phyloP scores from a whole-genome alignment of 78 protist species.

The Capsaspora owczarzaki region DNA sequence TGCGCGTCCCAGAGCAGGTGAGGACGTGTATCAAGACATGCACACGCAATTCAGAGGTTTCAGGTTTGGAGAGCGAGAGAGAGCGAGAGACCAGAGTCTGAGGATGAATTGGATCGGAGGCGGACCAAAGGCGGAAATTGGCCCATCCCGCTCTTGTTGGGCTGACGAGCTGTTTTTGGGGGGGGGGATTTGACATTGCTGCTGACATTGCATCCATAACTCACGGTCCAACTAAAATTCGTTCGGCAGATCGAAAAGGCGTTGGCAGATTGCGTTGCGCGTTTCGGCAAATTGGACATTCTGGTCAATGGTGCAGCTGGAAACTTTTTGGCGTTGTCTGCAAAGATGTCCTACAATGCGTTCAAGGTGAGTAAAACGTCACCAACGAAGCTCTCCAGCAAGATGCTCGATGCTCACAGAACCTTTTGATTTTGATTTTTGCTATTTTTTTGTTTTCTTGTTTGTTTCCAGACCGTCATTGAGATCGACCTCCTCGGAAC shows the following conservation, averaged over 20 bases:
- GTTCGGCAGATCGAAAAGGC: neutral
- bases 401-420: too few relatives aligned
- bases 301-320: slow-evolving; percentile 37
- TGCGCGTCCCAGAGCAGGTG: neutral
- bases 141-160: too few relatives aligned
- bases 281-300: neutral
- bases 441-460: too few relatives aligned
- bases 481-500: slow-evolving; percentile 35
- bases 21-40: too few relatives aligned
- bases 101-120: too few relatives aligned
- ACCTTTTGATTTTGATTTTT: too few relatives aligned
- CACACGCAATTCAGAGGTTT: too few relatives aligned
- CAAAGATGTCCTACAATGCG: slow-evolving; percentile 8
- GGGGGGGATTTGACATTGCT: neutral
- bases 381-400: too few relatives aligned
- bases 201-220: neutral
- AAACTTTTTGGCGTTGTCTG: slow-evolving; percentile 20
- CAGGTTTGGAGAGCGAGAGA: too few relatives aligned
- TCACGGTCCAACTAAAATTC: neutral
- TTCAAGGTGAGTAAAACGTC: neutral
- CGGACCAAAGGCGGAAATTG: too few relatives aligned
- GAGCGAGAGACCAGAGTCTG: too few relatives aligned
- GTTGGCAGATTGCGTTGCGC: neutral
- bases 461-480: slow-evolving; percentile 6
- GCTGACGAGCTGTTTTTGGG: neutral